Conservation (phyloP, 1,284 basidiomycete species). For the Sporisorium sorghi region DNA sequence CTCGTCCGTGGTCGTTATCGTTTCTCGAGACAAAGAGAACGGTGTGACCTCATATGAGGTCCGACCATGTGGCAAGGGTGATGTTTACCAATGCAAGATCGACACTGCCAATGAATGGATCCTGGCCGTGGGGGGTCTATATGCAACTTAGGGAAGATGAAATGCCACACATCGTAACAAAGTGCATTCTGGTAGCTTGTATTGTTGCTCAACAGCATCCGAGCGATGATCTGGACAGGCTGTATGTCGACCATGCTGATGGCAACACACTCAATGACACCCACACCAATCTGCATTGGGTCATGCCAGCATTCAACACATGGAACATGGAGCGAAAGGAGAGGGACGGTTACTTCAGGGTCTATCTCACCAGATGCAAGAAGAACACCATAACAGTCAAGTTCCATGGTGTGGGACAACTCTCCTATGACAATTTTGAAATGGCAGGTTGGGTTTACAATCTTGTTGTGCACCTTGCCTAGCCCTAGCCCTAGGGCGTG, state of each 20-base stretch:
- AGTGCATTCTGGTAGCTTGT: not conserved
- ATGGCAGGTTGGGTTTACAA: not conserved
- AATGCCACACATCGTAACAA: too few species aligned
- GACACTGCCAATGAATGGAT: not conserved
- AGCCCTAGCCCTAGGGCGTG: too few species aligned
- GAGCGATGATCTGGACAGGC: not conserved
- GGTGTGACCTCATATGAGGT: conserved; percentile 2
- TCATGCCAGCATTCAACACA: not conserved
- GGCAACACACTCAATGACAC: not conserved
- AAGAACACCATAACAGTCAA: not conserved
- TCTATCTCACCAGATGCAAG: not conserved
- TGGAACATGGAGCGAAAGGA: not conserved
- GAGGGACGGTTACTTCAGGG: not conserved
- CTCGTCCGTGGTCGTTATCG: not conserved
- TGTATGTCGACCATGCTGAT: not conserved
- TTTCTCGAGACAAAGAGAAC: not conserved
- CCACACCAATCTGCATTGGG: not conserved
- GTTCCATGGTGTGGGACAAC: not conserved
- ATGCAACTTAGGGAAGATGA: too few species aligned
- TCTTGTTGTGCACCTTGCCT: not conserved
- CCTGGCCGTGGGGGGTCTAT: not conserved
- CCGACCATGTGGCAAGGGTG: not conserved
- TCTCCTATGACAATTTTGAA: not conserved
- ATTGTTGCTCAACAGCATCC: not conserved
- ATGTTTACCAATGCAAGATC: not conserved